phyloP scores from a whole-genome alignment of 2,329 filamentous ascomycete species.

The Erysiphe pulchra region DNA sequence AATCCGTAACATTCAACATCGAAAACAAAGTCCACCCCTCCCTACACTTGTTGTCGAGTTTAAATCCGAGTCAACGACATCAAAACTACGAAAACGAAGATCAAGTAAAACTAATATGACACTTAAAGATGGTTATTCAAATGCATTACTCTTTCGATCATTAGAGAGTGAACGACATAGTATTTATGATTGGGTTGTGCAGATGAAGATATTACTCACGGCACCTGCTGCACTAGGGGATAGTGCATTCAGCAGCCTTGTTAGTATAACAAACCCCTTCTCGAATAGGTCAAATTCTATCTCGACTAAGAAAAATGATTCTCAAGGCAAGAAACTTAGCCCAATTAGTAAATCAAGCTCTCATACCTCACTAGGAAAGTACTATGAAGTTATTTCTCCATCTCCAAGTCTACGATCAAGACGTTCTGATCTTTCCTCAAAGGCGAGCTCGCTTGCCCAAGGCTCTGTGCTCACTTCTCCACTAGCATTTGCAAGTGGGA shows the following conservation, averaged over 20 bases:
- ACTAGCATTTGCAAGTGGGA: constrained; percentile 24
- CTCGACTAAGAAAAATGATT: constrained; percentile 15
- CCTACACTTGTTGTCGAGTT: constrained; percentile 33
- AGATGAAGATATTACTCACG: constrained; percentile 15
- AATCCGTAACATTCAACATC: constrained; percentile 30
- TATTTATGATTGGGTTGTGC: constrained; percentile 30
- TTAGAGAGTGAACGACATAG: constrained; percentile 24
- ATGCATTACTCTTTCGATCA: constrained; percentile 29
- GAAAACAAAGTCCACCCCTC: constrained; percentile 32
- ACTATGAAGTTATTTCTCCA: constrained; percentile 27
- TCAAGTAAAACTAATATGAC: constrained; percentile 33
- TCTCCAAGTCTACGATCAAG: constrained; percentile 35
- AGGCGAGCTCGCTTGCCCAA: constrained; percentile 15
- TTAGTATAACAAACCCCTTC: constrained; percentile 13
- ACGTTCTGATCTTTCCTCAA: constrained; percentile 31
- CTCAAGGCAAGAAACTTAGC: neutral
- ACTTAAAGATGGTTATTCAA: constrained; percentile 10
- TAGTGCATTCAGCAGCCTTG: constrained; percentile 8
- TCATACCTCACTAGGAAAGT: constrained; percentile 14
- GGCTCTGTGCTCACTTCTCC: constrained; percentile 19
- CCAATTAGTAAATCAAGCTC: neutral
- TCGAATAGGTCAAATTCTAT: constrained; percentile 14
- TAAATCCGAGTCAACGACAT: constrained; percentile 22
- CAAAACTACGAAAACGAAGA: constrained; percentile 36
- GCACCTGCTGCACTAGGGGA: constrained; percentile 6